Evolutionary conservation across 345 rosid species (phyloP), one percentile per base, ranked within the genome.

Genomic region (Murraya paniculata): DNA sequence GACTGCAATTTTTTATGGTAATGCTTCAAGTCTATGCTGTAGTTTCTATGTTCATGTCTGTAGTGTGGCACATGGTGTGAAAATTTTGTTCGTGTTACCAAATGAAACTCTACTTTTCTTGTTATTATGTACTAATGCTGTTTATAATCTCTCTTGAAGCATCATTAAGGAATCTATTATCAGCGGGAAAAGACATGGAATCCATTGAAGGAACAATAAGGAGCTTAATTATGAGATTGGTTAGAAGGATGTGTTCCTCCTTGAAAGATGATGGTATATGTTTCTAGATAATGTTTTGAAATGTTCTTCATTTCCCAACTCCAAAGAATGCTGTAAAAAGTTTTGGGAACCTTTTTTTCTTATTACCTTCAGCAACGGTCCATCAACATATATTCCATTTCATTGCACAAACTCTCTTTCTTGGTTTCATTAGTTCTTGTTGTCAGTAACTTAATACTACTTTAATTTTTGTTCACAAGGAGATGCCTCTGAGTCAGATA

Each of bases 181-280:
- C 86, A 30, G 69, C 14, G 72, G 91, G 86, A 76, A 88, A 86
- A 74, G 85, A 78, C 76, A 38, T 79, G 78, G 90, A 94, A 76
- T 74, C 81, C 60, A 68, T 82, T 24, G 94, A 94, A 88, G 97
- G 90, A 80, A 83, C 81, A 74, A 77, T 90, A 67, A 85, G 79
- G 77, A 82, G 83, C 86, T 84, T 94, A 84, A 87, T 90, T 78
- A 64, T 80, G 61, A 85, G 85, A 28, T 86, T 94, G 83, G 81
- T 90, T 62, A 81, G 85, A 83, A 89, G 86, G 86, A 93, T 94
- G 91, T 91, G 88, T 79, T 83, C 85, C 75, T 85, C 89, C 53
- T 73, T 48, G 30, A 84, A 81, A 79, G 79, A 60, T 82, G 86
- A 83, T 73, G 92, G 97, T 89, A 86, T 82, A 67, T 69, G 67